Evolutionary conservation across 495 filamentous ascomycete genomes (phyloP), one percentile per base, ranked within the genome.

Genomic region (Jackrogersella minutella): DNA sequence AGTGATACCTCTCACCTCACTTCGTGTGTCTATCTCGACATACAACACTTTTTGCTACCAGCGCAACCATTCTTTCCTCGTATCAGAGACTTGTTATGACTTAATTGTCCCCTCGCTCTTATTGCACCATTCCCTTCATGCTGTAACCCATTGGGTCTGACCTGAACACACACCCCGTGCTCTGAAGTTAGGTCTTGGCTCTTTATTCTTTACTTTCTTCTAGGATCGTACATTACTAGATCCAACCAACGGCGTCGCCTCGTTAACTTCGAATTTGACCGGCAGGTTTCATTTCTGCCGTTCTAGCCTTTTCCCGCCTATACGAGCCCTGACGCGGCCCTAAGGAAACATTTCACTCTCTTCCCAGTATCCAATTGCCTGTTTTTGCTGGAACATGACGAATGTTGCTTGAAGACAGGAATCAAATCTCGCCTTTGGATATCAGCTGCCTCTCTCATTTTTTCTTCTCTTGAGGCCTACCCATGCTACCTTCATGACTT

Each of bases 221-320:
- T 68, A 51, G 66, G 64, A 70, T 62, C 64, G 64, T 70, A 68
- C 72, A 73, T 71, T 69, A 24, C 66, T 62, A 73, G 70, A 74
- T 70, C 72, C 69, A 69, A 69, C 72, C 72, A 73, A 68, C 67
- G 51, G 61, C 53, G 66, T 63, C 58, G 26, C 61, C 64, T 70
- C 49, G 62, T 70, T 59, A 70, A 59, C 58, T 30, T 63, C 56
- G 63, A 64, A 71, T 71, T 70, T 64, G 64, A 51, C 70, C 70
- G 69, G 72, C 72, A 73, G 72, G 72, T 73, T 70, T 68, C 70
- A 73, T 73, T 73, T 70, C 64, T 72, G 53, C 70, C 65, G 69
- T 64, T 63, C 69, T 62, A 72, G 72, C 69, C 66, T 69, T 70
- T 70, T 68, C 46, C 69, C 66, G 70, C 64, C 61, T 66, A 66